Evolutionary conservation across 2,329 filamentous ascomycete genomes (phyloP).

Genomic region (Botryotinia narcissicola): DNA sequence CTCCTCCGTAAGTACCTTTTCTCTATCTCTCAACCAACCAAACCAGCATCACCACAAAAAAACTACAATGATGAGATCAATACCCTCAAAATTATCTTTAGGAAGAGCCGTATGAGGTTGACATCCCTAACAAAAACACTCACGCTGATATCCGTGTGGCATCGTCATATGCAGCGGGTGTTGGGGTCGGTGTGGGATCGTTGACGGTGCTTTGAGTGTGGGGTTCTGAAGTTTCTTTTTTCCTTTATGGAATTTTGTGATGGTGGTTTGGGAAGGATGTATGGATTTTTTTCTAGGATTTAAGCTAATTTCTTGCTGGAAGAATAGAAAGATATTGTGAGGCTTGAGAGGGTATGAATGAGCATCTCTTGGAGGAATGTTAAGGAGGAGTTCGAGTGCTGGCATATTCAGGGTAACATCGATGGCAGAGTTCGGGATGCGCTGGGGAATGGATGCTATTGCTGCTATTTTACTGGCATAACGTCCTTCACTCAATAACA

Average conservation of each 20-base stretch:
- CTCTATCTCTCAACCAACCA: not conserved
- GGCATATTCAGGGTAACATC: not conserved
- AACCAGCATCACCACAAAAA: not conserved
- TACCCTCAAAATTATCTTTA: conserved; percentile 33
- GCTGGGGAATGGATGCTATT: not conserved
- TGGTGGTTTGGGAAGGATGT: not conserved
- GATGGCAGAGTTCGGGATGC: not conserved
- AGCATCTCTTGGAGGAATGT: no score
- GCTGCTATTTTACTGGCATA: no score
- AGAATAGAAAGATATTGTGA: not conserved
- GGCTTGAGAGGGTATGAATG: not conserved
- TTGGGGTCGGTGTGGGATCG: conserved; percentile 23
- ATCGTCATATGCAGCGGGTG: conserved; percentile 36
- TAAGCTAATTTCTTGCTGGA: not conserved
- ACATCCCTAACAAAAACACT: conserved; percentile 22
- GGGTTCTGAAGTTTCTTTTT: conserved; percentile 30
- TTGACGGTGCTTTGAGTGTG: conserved; percentile 37
- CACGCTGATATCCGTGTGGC: conserved; percentile 24
- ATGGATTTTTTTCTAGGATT: not conserved
- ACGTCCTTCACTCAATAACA: not conserved
- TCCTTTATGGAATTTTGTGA: not conserved
- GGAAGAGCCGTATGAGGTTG: conserved; percentile 38
- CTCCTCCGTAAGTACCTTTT: conserved; percentile 13
- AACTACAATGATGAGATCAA: conserved; percentile 37
- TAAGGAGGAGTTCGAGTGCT: not conserved